Evolutionary conservation across 2,329 filamentous ascomycete genomes (phyloP), one percentile per base, ranked within the genome.

Genomic region (Penicillium digitatum): DNA sequence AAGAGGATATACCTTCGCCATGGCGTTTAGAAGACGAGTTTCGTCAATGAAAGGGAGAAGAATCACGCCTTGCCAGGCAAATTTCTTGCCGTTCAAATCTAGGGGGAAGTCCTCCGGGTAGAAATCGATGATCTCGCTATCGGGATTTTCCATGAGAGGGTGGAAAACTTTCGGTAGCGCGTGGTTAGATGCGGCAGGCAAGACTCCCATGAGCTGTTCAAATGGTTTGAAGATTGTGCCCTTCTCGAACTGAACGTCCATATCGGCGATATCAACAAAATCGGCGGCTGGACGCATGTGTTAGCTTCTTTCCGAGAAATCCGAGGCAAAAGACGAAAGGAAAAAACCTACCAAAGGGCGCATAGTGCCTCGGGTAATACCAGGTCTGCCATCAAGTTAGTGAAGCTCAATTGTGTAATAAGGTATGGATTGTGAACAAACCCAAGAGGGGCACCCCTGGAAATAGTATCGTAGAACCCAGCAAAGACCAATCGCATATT

Each of bases 311-410:
- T 22, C 12, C 24, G 20, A 8, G 27, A 34, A 32, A 32, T 22
- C 8, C 2, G 6, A 31, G 14, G 14, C 18, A 31, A 12, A 31
- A 7, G 20, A 49, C 7, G 4, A 9, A 38, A 11, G 31, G 3
- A 20, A 11, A 26, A 44, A 50, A 43, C 48, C n/a, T 5, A 50
- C 48, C 48, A 16, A 99, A 99, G 3, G 95, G 94, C 1, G 94
- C 95, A 70, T 99, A 99, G 71, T 99, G 94, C 69, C 97, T 95
- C 0, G 94, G 94, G 69, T 96, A 99, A 72, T 94, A 99, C 94
- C 94, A 99, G 49, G 93, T 95, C 48, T 50, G 29, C 6, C 2
- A 50, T 44, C 20, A 44, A 34, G 48, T 50, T 44, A 50, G 48
- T 14, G 9, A 24, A 18, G 29, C 20, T 26, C 29, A 18, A 29